Evolutionary conservation across 2,329 filamentous ascomycete genomes (phyloP), one percentile per base, ranked within the genome.

Genomic region (Pestalotiopsis sp.): DNA sequence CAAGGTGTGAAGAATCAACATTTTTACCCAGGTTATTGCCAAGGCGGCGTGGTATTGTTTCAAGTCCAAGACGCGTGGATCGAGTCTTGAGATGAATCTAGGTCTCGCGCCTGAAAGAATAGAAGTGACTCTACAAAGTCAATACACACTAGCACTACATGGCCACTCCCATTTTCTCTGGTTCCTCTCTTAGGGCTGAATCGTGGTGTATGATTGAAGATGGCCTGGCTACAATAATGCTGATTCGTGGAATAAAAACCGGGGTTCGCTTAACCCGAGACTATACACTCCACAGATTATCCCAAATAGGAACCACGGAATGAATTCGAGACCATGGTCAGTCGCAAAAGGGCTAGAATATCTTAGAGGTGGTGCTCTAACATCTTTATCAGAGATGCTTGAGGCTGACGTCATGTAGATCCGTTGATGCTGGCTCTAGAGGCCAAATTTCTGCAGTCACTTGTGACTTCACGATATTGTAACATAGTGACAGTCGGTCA

Each of bases 201-300:
- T 3, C 12, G 20, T 52, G 25, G 38, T 31, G 20, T 27, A 23
- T 39, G 20, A 12, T 11, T 25, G 27, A 11, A 23, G 25, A 45
- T 31, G 25, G 39, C 14, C 11, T 27, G 7, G 31, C 31, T 27
- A 59, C 3, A 27, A 45, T 62, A 25, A 14, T 31, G 41, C 61
- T 64, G 38, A 64, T 64, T 64, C 36, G 61, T 64, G 61, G 61
- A 64, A 64, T 25, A 13, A 52, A 64, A 14, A 13, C 12, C 41
- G 39, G 61, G 38, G 39, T 20, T 41, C 41, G 61, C 61, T 52
- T 64, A 64, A 64, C 39, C 39, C 61, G 61, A 52, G 39, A 64
- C 61, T 45, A 36, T 23, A 62, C 20, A 25, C 61, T 52, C 61
- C 61, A 64, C 61, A 64, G 6, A 62, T 31, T 7, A 38, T 23